These are phyloP conservation scores for Suillus plorans DNA, from an alignment of 768 basidiomycete genomes.

Conservation along the genomic window DNA sequence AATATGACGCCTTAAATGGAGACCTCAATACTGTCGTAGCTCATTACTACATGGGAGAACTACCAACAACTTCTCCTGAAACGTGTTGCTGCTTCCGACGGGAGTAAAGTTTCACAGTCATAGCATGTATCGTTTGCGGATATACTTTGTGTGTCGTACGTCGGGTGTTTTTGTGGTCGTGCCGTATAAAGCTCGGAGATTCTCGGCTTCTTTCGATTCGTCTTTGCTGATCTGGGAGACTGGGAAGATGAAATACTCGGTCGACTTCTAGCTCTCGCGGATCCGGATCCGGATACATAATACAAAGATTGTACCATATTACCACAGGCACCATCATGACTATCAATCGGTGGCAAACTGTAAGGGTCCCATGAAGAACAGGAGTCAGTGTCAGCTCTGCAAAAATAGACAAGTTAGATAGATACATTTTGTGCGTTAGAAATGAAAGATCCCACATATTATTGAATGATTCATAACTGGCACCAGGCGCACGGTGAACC, in stretches of 20 bases:
- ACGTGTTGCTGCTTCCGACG: slow-evolving; percentile 26
- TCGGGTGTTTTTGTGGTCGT: background rate
- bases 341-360: background rate
- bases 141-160: background rate
- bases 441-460: background rate
- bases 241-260: background rate
- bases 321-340: background rate
- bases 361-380: background rate
- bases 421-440: background rate
- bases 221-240: background rate
- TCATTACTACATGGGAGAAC: slow-evolving; percentile 78
- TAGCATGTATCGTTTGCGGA: background rate
- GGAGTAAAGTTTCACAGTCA: background rate
- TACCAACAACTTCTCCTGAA: slow-evolving; percentile 76
- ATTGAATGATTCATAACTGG: background rate
- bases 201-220: background rate
- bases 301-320: background rate
- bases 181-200: background rate
- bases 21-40: slow-evolving; percentile 35
- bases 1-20: background rate
- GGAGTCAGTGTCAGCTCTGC: background rate
- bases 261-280: background rate
- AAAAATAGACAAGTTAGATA: background rate
- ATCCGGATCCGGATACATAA: background rate
- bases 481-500: background rate